phyloP scores from a whole-genome alignment of 208 protist species.

The Novymonas esmeraldas region DNA sequence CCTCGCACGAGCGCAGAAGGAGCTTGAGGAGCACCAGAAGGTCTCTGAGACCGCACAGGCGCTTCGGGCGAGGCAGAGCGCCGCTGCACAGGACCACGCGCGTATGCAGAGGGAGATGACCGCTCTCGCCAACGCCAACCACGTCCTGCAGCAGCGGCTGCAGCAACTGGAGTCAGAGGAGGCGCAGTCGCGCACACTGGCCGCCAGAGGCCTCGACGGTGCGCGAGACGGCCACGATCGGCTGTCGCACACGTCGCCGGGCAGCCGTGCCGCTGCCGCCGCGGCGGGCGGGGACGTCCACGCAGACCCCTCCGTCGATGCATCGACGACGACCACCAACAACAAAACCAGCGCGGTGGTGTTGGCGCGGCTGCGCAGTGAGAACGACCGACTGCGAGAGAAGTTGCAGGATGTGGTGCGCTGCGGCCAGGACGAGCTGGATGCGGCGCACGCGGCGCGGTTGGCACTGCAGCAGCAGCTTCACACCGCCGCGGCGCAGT shows the following conservation, averaged over 20 bases:
- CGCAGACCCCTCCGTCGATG: neutral
- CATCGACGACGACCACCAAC: too few relatives aligned
- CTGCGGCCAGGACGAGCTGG: slow-evolving; percentile 32
- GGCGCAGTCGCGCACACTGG: too few relatives aligned
- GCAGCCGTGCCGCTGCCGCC: too few relatives aligned
- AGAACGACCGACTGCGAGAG: slow-evolving; percentile 27
- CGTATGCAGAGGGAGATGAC: slow-evolving; percentile 21
- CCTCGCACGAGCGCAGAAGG: slow-evolving; percentile 22
- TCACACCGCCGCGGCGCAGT: slow-evolving; percentile 15
- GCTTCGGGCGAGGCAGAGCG: slow-evolving; percentile 1
- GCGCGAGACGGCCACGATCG: too few relatives aligned
- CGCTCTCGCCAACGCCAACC: slow-evolving; percentile 20
- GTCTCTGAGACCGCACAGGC: neutral
- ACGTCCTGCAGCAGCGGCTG: slow-evolving; percentile 26
- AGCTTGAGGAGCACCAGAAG: slow-evolving; percentile 25
- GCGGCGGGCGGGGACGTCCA: neutral
- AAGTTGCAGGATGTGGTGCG: slow-evolving; percentile 28
- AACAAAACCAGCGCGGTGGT: too few relatives aligned
- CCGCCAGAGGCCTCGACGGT: too few relatives aligned
- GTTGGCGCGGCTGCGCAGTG: slow-evolving; percentile 19
- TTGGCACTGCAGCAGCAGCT: slow-evolving; percentile 27
- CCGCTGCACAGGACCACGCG: slow-evolving; percentile 4
- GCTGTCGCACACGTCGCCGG: too few relatives aligned
- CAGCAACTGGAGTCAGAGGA: neutral
- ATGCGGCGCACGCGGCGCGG: slow-evolving; percentile 28